Evolutionary conservation across 345 rosid species (phyloP).

Genomic region (Lepidium didymum): DNA sequence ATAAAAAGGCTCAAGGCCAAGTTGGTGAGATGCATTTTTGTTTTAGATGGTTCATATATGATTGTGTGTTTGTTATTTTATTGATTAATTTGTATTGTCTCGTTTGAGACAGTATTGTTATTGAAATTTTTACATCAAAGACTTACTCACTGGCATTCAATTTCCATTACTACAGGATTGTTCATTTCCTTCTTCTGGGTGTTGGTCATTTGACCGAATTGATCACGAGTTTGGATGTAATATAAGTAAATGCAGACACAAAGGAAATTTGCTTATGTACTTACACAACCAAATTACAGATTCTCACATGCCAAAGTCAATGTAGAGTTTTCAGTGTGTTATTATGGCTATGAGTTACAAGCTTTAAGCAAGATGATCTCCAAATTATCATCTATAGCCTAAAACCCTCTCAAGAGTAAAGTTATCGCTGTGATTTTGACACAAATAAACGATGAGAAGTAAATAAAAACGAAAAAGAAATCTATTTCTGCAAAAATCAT

Average conservation of each 20-base stretch:
- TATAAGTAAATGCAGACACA: too few relatives aligned
- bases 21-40: too few relatives aligned
- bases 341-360: not conserved
- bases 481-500: conserved; percentile 9
- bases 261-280: not conserved
- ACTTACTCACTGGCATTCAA: conserved; percentile 2
- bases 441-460: not conserved
- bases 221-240: not conserved
- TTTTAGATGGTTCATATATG: conserved; percentile 1
- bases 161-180: not conserved
- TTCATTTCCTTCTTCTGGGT: not conserved
- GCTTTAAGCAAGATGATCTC: not conserved
- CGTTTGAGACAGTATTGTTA: conserved; percentile 1
- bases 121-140: not conserved
- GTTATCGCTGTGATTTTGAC: not conserved
- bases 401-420: not conserved
- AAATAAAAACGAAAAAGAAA: not conserved
- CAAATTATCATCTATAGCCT: not conserved
- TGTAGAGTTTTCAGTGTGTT: not conserved
- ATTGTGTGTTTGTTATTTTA: conserved; percentile 4
- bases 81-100: conserved; percentile 9
- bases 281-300: not conserved
- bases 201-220: not conserved
- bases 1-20: too few relatives aligned
- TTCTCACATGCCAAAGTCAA: not conserved